Evolutionary conservation across 352 stramenopile genomes (phyloP).

Genomic region (Elongisporangium anandrum): DNA sequence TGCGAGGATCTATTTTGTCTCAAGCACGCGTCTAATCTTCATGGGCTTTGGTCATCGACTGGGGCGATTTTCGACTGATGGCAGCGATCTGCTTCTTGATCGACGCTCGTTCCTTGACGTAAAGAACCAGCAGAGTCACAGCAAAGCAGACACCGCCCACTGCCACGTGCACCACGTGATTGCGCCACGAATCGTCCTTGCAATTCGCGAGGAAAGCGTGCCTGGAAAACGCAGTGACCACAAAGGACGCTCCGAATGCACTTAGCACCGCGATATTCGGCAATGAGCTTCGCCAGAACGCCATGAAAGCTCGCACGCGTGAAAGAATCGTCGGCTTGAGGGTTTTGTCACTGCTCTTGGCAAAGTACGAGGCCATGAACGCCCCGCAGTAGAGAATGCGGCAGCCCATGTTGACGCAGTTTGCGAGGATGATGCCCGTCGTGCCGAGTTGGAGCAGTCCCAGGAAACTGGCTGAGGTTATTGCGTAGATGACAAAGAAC

Average conservation of each 20-base stretch:
- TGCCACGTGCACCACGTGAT: slow-evolving; percentile 37
- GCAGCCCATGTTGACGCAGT: slow-evolving; percentile 86
- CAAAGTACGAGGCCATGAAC: slow-evolving; percentile 66
- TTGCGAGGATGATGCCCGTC: slow-evolving; percentile 76
- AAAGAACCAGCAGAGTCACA: slow-evolving; percentile 28
- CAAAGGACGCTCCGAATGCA: slow-evolving; percentile 37
- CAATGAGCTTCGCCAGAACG: slow-evolving; percentile 49
- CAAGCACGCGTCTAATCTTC: not conserved
- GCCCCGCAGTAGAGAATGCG: slow-evolving; percentile 77
- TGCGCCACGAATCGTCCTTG: slow-evolving; percentile 20
- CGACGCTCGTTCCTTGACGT: slow-evolving; percentile 32
- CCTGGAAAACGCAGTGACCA: slow-evolving; percentile 32
- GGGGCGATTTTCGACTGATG: not conserved
- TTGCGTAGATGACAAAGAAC: slow-evolving; percentile 77
- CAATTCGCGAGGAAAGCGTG: slow-evolving; percentile 25
- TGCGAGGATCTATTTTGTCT: not conserved
- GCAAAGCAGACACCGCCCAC: slow-evolving; percentile 46
- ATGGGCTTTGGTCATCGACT: not conserved
- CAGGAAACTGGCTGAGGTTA: slow-evolving; percentile 67
- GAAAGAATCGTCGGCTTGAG: not conserved
- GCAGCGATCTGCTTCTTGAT: not conserved
- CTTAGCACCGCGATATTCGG: slow-evolving; percentile 42
- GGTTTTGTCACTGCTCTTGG: not conserved
- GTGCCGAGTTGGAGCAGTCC: slow-evolving; percentile 47
- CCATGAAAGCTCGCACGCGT: slow-evolving; percentile 12